Evolutionary conservation across 2,329 filamentous ascomycete genomes (phyloP), one percentile per base, ranked within the genome.

Genomic region (Hymenoscyphus salicellus): DNA sequence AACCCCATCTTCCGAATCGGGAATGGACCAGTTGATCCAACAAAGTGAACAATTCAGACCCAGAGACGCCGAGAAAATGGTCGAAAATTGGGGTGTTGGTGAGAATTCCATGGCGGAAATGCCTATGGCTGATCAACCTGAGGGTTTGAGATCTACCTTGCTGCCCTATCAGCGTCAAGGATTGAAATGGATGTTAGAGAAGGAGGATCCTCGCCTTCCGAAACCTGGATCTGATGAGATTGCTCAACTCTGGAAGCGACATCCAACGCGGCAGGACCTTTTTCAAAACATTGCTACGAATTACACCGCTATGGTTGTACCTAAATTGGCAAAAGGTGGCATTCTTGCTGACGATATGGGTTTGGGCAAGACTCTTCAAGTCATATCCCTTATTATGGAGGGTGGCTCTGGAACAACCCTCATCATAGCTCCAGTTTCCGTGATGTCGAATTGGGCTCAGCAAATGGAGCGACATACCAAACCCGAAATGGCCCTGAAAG

Each of bases 341-440:
- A 93, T 97, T 59, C 82, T 97, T 8, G 92, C 92, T 1, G 93
- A 97, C 75, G 93, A 97, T 72, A 97, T 97, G 93, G 93, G 93
- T n/a, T 65, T 97, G 5, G 93, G 93, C 28, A 96, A 96, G 79
- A 97, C 93, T 0, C 82, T 97, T 8, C 90, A 96, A 74, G 84
- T 93, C 58, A 94, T 97, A 70, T 90, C 91, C 61, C 78, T 96
- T 41, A 89, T 97, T 63, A 78, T 93, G 60, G 71, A 76, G 3
- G 82, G 81, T 5, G 79, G 78, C 0, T 75, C 80, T 2, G 87
- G 86, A 3, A 80, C 88, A 1, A 96, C 92, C 0, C 81, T 97
- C 26, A 93, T 97, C 61, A 82, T 96, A 62, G 88, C 91, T 0
- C 93, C 93, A 0, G 84, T 96, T 5, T 89, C 89, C 60, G 92